Evolutionary conservation across 2,329 filamentous ascomycete species (phyloP).

Genomic region (Fusarium heterosporum): DNA sequence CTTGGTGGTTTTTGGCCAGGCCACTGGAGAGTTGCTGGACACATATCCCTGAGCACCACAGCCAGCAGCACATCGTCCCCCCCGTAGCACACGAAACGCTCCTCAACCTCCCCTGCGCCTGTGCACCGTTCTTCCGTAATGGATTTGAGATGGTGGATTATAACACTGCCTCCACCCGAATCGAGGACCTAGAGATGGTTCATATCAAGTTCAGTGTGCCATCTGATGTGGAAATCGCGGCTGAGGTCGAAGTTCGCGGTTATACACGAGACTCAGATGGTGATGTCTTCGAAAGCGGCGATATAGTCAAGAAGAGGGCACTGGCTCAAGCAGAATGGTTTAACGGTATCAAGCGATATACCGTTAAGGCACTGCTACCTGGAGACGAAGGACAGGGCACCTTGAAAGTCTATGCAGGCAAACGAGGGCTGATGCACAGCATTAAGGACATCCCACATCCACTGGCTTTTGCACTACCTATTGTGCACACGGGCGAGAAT

Average conservation of each 20-base stretch:
- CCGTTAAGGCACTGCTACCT: conserved; percentile 90
- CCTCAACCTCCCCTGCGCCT: conserved; percentile 85
- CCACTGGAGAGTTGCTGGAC: conserved; percentile 95
- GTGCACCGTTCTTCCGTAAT: conserved; percentile 89
- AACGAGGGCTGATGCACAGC: conserved; percentile 95
- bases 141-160: conserved; percentile 85
- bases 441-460: conserved; percentile 96
- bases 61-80: conserved; percentile 93
- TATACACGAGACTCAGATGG: conserved; percentile 88
- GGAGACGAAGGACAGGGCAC: conserved; percentile 90
- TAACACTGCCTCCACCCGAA: conserved; percentile 85
- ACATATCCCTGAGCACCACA: conserved; percentile 87
- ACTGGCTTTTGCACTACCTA: conserved; percentile 87
- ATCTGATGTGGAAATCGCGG: conserved; percentile 88
- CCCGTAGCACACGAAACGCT: conserved; percentile 87
- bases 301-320: conserved; percentile 85
- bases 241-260: conserved; percentile 87
- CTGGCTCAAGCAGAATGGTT: conserved; percentile 94
- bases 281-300: conserved; percentile 92
- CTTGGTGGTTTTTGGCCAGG: conserved; percentile 92
- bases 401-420: conserved; percentile 92
- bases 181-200: conserved; percentile 93
- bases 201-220: conserved; percentile 91
- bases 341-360: conserved; percentile 87
- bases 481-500: conserved; percentile 91